Evolutionary conservation across 2,329 filamentous ascomycete species (phyloP).

Genomic region (Aspergillus cejpii): DNA sequence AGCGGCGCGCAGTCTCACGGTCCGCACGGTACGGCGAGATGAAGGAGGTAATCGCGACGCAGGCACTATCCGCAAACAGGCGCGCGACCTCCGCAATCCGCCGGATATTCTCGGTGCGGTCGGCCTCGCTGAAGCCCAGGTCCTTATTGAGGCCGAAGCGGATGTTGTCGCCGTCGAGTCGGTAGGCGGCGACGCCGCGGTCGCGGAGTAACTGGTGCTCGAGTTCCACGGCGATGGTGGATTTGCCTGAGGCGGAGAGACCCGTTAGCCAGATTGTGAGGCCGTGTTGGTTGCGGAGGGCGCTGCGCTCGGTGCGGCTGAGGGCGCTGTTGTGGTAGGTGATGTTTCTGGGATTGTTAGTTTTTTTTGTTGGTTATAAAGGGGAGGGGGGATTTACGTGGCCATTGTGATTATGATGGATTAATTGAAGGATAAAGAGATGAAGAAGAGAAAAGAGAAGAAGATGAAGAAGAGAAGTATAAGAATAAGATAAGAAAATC

Average conservation of each 20-base stretch:
- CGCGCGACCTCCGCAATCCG: conserved; percentile 95
- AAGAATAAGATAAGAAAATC: too few relatives aligned
- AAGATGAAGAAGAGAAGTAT: background rate
- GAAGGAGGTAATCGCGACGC: conserved; percentile 88
- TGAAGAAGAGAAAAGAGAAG: background rate
- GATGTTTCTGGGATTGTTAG: conserved; percentile 37
- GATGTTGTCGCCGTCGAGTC: conserved; percentile 96
- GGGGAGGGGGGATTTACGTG: conserved; percentile 25
- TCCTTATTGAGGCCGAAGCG: conserved; percentile 98
- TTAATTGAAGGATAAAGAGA: background rate
- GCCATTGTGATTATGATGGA: conserved; percentile 19
- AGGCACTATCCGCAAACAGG: conserved; percentile 85
- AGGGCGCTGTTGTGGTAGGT: conserved; percentile 42
- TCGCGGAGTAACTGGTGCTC: conserved; percentile 79
- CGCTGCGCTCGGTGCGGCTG: conserved; percentile 38
- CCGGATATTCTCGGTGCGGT: conserved; percentile 96
- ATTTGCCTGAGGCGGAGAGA: conserved; percentile 92
- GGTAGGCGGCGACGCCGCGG: conserved; percentile 77
- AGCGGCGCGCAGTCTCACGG: conserved; percentile 68
- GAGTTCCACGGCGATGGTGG: conserved; percentile 89
- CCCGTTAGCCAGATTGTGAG: conserved; percentile 98
- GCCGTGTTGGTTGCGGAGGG: conserved; percentile 69
- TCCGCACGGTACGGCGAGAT: conserved; percentile 92
- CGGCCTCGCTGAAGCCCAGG: conserved; percentile 84
- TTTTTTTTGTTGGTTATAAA: background rate